Base-by-base conservation (phyloP, 1,284 basidiomycete genomes). In the Pseudozyma flocculosa region DNA sequence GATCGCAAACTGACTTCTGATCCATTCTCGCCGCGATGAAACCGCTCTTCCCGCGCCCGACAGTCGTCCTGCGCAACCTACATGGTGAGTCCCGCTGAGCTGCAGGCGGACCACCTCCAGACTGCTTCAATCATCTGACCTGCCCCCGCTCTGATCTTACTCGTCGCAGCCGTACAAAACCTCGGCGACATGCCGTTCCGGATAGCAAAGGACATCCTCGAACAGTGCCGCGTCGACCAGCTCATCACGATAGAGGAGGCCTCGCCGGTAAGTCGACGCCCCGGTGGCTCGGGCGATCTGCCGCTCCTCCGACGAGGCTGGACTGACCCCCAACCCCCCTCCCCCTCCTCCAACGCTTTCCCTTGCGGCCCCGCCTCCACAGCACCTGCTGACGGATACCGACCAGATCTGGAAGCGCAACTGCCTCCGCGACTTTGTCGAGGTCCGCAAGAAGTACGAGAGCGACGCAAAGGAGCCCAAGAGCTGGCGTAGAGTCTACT, bases 161-260 rank as follows among this genome's bases (percentile, higher is more conserved):
- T n/a, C n/a, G n/a, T n/a, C n/a, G n/a, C 54, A 30, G 62, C 62
- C 14, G 58, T 74, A 10, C 66, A 70, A 34, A 70, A 74, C 40
- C 52, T 76, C 11, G 73, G 73, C 21, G 66, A 68, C n/a, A 67
- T 72, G 53, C 70, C 73, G 4, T 76, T 62, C 41, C 56, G 68
- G 13, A 60, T 74, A 32, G 70, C 68, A 18, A 52, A 51, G 40
- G 64, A 68, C 2, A 60, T 76, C 39, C 51, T 76, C 15, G 70
- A 72, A 49, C 65, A 68, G 43, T 71, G 68, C 39, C 48, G 63
- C 3, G 57, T 71, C 19, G 66, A 70, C n/a, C 72, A 76, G 48
- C 68, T 76, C 22, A 55, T 65, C 40, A 23, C 29, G 29, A 45
- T 76, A 18, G 70, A 74, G 44, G 64, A 66, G 23, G 52, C 59